phyloP scores from a whole-genome alignment of 805 yeast species.

The Cyberlindnera petersonii region DNA sequence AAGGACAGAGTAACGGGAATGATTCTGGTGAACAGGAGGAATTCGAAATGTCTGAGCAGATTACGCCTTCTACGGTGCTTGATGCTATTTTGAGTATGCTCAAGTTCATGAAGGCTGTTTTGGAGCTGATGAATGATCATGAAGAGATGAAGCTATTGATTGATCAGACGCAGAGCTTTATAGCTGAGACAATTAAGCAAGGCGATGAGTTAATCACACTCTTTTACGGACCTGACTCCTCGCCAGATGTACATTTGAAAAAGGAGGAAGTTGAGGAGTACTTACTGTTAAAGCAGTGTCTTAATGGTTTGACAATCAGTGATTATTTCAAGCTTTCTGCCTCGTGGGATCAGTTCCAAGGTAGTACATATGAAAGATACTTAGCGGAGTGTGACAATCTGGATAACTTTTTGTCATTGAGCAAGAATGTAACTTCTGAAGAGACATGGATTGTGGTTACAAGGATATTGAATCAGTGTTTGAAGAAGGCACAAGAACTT shows the following conservation, averaged over 20 bases:
- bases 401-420: slow-evolving; percentile 6
- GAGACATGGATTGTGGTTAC: slow-evolving; percentile 17
- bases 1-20: slow-evolving; percentile 12
- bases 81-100: slow-evolving; percentile 16
- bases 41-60: slow-evolving; percentile 24
- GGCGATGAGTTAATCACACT: no score
- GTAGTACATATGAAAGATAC: slow-evolving; percentile 4
- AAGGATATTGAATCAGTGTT: slow-evolving; percentile 8
- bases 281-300: slow-evolving; percentile 10
- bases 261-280: slow-evolving; percentile 16
- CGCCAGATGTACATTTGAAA: slow-evolving; percentile 13
- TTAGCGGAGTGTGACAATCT: slow-evolving; percentile 22
- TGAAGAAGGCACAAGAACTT: slow-evolving; percentile 23
- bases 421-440: slow-evolving; percentile 4
- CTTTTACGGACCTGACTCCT: no score
- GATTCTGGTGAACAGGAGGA: slow-evolving; percentile 17
- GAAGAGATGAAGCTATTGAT: slow-evolving; percentile 12
- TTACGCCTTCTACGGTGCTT: slow-evolving; percentile 22
- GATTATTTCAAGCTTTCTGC: slow-evolving; percentile 4
- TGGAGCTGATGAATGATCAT: slow-evolving; percentile 16
- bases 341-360: slow-evolving; percentile 12
- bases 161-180: slow-evolving; percentile 1
- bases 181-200: no score
- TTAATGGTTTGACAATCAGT: slow-evolving; percentile 9
- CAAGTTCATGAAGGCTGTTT: slow-evolving; percentile 13